phyloP scores from a whole-genome alignment of 345 rosid species.

The Gossypium mustelinum region DNA sequence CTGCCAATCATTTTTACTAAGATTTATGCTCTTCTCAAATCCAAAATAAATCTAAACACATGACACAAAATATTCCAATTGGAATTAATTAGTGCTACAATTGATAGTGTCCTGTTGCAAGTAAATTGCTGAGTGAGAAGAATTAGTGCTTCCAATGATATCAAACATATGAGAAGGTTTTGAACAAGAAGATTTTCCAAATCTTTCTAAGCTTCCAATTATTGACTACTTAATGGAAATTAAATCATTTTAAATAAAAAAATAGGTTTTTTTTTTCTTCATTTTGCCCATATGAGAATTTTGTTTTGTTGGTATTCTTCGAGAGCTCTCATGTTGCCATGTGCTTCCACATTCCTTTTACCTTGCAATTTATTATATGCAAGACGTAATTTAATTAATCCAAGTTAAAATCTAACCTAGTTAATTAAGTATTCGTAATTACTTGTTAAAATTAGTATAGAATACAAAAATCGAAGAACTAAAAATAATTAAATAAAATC shows the following conservation, averaged over 20 bases:
- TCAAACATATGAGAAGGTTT: conserved; percentile 12
- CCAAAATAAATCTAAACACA: conserved; percentile 31
- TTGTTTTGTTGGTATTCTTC: conserved; percentile 24
- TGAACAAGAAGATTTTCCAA: conserved; percentile 27
- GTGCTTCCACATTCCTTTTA: conserved; percentile 18
- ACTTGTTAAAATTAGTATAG: too few relatives aligned
- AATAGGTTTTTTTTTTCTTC: neutral
- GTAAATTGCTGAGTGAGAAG: neutral
- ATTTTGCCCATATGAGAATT: conserved; percentile 23
- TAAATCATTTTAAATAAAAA: conserved; percentile 5
- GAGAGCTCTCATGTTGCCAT: conserved; percentile 29
- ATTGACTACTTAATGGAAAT: conserved; percentile 17
- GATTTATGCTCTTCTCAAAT: conserved; percentile 26
- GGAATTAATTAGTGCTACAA: neutral
- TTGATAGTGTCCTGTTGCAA: neutral
- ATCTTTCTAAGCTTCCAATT: conserved; percentile 35
- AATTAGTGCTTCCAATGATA: conserved; percentile 24
- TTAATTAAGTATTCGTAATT: too few relatives aligned
- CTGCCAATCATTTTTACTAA: conserved; percentile 30
- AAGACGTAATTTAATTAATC: neutral
- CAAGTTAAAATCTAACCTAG: too few relatives aligned
- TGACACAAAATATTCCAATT: conserved; percentile 28
- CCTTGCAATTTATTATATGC: conserved; percentile 2
- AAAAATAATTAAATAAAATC: too few relatives aligned
- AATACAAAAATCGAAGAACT: too few relatives aligned